These are phyloP conservation scores for Xylariomycetidae sp. DNA, from an alignment of 2,329 filamentous ascomycete genomes.

Conservation along the genomic window DNA sequence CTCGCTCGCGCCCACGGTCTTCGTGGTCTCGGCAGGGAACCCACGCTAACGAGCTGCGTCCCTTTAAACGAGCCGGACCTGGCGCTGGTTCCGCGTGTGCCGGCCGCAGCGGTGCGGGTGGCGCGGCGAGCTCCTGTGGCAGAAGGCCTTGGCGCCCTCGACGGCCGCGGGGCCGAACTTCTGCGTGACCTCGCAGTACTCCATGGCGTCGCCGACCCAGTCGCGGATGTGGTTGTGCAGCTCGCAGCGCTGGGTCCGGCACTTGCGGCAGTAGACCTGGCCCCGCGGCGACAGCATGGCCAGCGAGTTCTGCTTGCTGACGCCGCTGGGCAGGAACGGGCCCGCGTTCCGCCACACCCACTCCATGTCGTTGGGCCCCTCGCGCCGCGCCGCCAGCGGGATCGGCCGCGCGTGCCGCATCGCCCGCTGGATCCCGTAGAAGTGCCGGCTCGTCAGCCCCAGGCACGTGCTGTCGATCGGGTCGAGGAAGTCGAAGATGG, in stretches of 20 bases:
- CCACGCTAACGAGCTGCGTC: too few relatives aligned
- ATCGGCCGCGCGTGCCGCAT: constrained; percentile 46
- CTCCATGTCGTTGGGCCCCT: constrained; percentile 59
- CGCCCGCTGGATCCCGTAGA: constrained; percentile 54
- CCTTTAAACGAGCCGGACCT: constrained; percentile 22
- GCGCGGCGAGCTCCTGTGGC: constrained; percentile 57
- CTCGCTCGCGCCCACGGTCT: too few relatives aligned
- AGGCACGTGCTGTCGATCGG: constrained; percentile 61
- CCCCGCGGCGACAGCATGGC: constrained; percentile 49
- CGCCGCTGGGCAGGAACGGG: constrained; percentile 30
- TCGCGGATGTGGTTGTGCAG: constrained; percentile 57
- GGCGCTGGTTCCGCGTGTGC: constrained; percentile 35
- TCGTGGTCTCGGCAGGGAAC: too few relatives aligned
- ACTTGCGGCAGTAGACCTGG: constrained; percentile 59
- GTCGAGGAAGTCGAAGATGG: constrained; percentile 59
- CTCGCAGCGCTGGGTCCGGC: constrained; percentile 57
- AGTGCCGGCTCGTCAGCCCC: constrained; percentile 52
- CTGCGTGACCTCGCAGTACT: constrained; percentile 58
- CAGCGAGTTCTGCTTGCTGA: constrained; percentile 28
- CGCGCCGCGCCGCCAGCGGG: constrained; percentile 51
- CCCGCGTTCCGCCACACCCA: constrained; percentile 58
- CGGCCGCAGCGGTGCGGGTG: constrained; percentile 55
- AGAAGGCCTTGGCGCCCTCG: constrained; percentile 44
- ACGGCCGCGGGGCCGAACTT: constrained; percentile 49
- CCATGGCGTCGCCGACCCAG: constrained; percentile 52